Percentiles rank a stretch among this genome's conserved stretches.
These are phyloP conservation scores for Sporisorium sorghi DNA, from an alignment of 1,284 basidiomycete species.

Conservation along the genomic window DNA sequence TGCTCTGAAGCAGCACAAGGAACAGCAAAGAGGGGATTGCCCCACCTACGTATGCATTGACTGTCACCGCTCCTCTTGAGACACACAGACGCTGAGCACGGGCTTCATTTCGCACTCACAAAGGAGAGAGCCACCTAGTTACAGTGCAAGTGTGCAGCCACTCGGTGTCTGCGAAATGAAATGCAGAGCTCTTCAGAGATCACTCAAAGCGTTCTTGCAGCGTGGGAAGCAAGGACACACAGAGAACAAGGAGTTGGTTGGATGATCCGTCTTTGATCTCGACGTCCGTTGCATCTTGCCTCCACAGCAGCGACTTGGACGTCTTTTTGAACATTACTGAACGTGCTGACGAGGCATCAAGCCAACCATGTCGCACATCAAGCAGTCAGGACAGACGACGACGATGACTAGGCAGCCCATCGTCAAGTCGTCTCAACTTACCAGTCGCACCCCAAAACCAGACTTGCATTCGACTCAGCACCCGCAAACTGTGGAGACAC, in stretches of 20 bases:
- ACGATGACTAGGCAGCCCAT: slow-evolving; percentile 1
- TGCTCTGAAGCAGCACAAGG: too few relatives aligned
- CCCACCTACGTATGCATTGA: too few relatives aligned
- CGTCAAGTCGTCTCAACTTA: slow-evolving; percentile 19
- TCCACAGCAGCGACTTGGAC: not conserved
- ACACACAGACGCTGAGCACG: too few relatives aligned
- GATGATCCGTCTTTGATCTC: not conserved
- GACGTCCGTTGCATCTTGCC: not conserved
- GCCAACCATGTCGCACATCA: slow-evolving; percentile 32
- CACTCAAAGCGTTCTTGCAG: not conserved
- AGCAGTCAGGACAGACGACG: slow-evolving; percentile 28
- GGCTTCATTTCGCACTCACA: slow-evolving; percentile 12
- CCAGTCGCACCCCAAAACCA: not conserved
- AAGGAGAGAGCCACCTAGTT: too few relatives aligned
- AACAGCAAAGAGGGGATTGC: not conserved
- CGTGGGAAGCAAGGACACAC: not conserved
- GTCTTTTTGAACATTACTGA: not conserved
- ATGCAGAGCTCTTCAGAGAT: not conserved
- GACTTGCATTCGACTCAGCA: not conserved
- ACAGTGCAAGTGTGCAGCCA: not conserved
- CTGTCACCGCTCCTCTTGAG: too few relatives aligned
- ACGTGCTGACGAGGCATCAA: not conserved
- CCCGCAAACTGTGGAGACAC: not conserved
- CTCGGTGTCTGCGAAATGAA: slow-evolving; percentile 8
- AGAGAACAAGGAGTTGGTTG: not conserved